A percentile compares a stretch with the other conserved stretches of the same genome.
Evolutionary conservation across 352 stramenopile genomes (phyloP).

Genomic region (Globisporangium radiosum): DNA sequence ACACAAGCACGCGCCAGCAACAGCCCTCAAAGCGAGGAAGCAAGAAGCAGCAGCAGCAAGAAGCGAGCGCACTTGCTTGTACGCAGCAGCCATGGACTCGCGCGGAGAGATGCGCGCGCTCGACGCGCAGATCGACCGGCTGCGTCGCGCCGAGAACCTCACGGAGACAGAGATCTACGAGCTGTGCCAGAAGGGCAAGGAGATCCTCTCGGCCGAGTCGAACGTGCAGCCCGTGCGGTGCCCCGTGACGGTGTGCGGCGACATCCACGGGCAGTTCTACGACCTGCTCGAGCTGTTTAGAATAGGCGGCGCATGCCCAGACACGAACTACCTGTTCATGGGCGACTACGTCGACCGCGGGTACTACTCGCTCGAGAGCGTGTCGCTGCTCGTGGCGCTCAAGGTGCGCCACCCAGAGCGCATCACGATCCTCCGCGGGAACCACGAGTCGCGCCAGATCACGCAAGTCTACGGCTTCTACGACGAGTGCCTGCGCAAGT

Average conservation of each 20-base stretch:
- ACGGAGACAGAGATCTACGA: slow-evolving; percentile 87
- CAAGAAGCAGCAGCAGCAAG: neutral
- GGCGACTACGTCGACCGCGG: slow-evolving; percentile 87
- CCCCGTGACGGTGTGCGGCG: slow-evolving; percentile 82
- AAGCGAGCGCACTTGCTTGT: neutral
- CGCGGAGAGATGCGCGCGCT: slow-evolving; percentile 82
- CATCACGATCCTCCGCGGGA: slow-evolving; percentile 76
- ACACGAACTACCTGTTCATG: slow-evolving; percentile 91
- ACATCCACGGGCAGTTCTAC: slow-evolving; percentile 90
- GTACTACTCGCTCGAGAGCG: slow-evolving; percentile 84
- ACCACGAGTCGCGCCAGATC: slow-evolving; percentile 46
- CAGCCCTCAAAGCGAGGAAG: neutral
- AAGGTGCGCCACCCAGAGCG: slow-evolving; percentile 84
- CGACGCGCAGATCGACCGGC: slow-evolving; percentile 78
- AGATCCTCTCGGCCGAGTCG: slow-evolving; percentile 79
- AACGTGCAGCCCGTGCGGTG: slow-evolving; percentile 85
- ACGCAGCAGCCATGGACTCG: slow-evolving; percentile 38
- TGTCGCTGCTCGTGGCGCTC: slow-evolving; percentile 76
- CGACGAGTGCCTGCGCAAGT: slow-evolving; percentile 68
- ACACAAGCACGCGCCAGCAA: neutral
- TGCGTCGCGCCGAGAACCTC: slow-evolving; percentile 84
- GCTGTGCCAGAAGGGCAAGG: slow-evolving; percentile 86
- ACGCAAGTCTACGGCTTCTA: slow-evolving; percentile 51
- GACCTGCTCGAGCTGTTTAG: slow-evolving; percentile 86
- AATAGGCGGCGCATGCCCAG: slow-evolving; percentile 81